Evolutionary conservation across 2,329 filamentous ascomycete genomes (phyloP), one percentile per base, ranked within the genome.

Genomic region (Calonectria pteridis): DNA sequence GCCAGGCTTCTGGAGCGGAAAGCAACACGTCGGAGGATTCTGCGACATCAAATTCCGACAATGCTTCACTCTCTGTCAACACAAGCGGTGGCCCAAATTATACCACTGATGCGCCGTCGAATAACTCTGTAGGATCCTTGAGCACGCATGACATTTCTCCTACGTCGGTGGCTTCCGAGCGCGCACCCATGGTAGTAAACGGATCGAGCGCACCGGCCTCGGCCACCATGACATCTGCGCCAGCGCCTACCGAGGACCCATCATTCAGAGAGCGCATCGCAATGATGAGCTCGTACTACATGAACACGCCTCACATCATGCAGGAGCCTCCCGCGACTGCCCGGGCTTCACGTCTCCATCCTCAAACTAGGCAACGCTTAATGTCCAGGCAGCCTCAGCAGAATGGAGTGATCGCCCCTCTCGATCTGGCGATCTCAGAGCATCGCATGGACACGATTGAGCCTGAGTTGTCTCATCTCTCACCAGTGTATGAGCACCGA

Each of bases 401-500:
- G 53, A 89, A 84, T 72, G 87, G 86, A 28, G 83, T 87, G 4
- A 89, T 91, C 73, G 89, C 89, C 18, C 89, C 90, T 9, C 83
- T 91, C 23, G 90, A 92, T 77, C 85, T 91, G 18, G 90, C 89
- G 1, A 87, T 88, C 49, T 85, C 86, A 4, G 87, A 88, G 37
- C 84, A 84, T 26, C 83, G 84, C 28, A 77, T 86, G 14, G 82
- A 84, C 6, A 83, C 85, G 11, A 68, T 79, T 28, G 77, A 78
- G 18, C 73, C 77, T 13, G 89, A 90, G 11, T 80, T 86, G 64
- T 86, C 88, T 51, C 89, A 88, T 77, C 87, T 96, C 2, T 95
- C 94, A 0, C 94, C 94, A 0, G 94, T 95, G 0, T 93, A 93
- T 68, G 94, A 95, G 84, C 89, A 90, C 7, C 88, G 90, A n/a